Evolutionary conservation across 164 flowering plant species (phyloP).

Genomic region (Sedum album): DNA sequence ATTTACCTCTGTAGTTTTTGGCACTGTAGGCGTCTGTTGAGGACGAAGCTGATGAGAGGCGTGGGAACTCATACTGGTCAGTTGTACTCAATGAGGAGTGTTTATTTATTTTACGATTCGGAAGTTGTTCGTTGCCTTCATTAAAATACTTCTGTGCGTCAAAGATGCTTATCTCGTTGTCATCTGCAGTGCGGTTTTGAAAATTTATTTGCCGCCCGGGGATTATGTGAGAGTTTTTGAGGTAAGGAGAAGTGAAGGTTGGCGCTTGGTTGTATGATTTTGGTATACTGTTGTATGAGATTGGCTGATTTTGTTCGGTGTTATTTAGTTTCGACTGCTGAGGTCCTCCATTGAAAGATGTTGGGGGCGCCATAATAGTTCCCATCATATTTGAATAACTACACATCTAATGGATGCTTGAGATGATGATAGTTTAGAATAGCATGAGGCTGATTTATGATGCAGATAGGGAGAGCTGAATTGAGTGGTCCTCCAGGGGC

Average conservation of each 20-base stretch:
- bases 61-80: slow-evolving; percentile 27
- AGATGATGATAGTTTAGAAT: not conserved
- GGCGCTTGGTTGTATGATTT: not conserved
- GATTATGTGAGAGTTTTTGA: not conserved
- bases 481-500: not conserved
- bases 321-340: not conserved
- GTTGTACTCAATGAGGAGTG: slow-evolving; percentile 3
- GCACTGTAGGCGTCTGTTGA: slow-evolving; percentile 35
- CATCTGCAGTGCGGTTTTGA: not conserved
- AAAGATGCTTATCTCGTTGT: slow-evolving; percentile 53
- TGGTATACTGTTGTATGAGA: not conserved
- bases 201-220: not conserved
- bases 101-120: slow-evolving; percentile 11
- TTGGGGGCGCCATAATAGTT: not conserved
- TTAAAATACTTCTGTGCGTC: slow-evolving; percentile 70
- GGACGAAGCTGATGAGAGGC: slow-evolving; percentile 27
- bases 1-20: slow-evolving; percentile 41
- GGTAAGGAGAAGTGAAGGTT: not conserved
- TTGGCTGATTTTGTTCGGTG: not conserved
- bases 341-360: not conserved
- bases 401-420: not conserved
- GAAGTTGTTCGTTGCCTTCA: slow-evolving; percentile 21
- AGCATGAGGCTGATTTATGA: not conserved
- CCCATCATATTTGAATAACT: not conserved
- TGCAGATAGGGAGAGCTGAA: not conserved